Evolutionary conservation across 2,329 filamentous ascomycete species (phyloP).

Genomic region (Knufia fluminis): DNA sequence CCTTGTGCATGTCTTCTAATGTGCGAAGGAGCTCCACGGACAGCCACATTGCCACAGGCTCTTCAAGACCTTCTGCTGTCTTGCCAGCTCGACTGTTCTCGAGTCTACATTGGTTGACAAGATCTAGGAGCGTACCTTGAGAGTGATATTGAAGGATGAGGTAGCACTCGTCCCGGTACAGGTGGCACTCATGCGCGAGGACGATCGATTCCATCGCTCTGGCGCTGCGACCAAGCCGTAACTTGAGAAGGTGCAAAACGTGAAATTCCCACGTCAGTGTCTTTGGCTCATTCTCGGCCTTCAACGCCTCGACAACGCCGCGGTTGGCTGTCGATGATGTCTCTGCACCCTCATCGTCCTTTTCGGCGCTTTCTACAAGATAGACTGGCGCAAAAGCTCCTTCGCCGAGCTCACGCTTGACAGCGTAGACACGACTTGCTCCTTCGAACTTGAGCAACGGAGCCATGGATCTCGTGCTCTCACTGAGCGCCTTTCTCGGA

Average conservation of each 20-base stretch:
- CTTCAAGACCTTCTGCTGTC: constrained; percentile 57
- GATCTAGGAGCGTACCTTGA: constrained; percentile 87
- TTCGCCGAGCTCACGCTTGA: constrained; percentile 79
- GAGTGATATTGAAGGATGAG: constrained; percentile 78
- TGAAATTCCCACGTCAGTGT: constrained; percentile 73
- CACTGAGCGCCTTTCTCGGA: constrained; percentile 40
- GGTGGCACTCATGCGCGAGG: constrained; percentile 77
- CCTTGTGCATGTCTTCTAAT: constrained; percentile 73
- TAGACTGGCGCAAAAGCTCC: constrained; percentile 96
- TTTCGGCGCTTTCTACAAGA: constrained; percentile 59
- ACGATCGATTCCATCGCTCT: constrained; percentile 71
- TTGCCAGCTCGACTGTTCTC: constrained; percentile 47
- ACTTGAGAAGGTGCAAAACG: constrained; percentile 76
- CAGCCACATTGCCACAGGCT: constrained; percentile 90
- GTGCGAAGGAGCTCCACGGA: constrained; percentile 83
- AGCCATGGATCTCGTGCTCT: constrained; percentile 48
- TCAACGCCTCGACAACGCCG: constrained; percentile 70
- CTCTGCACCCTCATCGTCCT: constrained; percentile 39
- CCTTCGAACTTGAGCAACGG: constrained; percentile 61
- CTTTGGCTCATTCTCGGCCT: constrained; percentile 82
- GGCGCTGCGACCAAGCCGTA: constrained; percentile 55
- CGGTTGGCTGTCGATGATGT: constrained; percentile 43
- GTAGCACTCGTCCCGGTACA: constrained; percentile 84
- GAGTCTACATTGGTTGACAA: constrained; percentile 75
- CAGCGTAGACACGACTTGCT: constrained; percentile 57